Base-by-base conservation (phyloP, 768 basidiomycete genomes). In the Boletus pseudo-olivaceus region DNA sequence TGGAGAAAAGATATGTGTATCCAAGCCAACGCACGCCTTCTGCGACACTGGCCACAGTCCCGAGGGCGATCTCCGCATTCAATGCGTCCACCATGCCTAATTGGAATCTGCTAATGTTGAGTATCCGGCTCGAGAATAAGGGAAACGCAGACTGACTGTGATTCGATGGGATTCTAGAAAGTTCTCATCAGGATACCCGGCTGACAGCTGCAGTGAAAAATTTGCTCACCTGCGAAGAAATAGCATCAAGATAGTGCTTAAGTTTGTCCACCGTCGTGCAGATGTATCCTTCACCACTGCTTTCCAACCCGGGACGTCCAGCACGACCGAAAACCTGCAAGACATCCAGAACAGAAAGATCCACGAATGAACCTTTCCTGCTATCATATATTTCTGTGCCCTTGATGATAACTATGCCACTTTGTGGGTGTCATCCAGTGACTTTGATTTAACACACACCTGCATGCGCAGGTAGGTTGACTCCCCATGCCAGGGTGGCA, bases 401-500 rank as follows among this genome's bases (percentile, higher is more conserved):
- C 72, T 99, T 99, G 75, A 97, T 98, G 59, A 97, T 73, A 50
- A 97, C 95, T 91, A 50, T 49, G 33, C 27, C 50, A 15, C 37
- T 58, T 51, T 58, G 48, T 58, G 38, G 54, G 43, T 47, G 23
- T 53, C 47, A 50, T 48, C 11, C 19, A 47, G 40, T n/a, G 49
- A 34, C n/a, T 39, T 37, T 50, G 38, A 42, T 53, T 55, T 41
- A 51, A 51, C 48, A 63, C 74, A 58, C 57, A 90, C 90, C 93
- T 53, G 97, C 97, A 72, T 98, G 96, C 17, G 97, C 97, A 33
- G 97, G 97, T 58, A 99, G 75, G 71, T 99, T 99, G 61, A 99
- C 97, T 73, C 97, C 97, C 97, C 97, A 99, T 5, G 97, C 97
- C 40, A 99, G 78, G 3, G 97, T 99, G 6, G 97, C 93, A 2